phyloP scores from a whole-genome alignment of 2,329 filamentous ascomycete species.

The Aspergillus calidoustus region DNA sequence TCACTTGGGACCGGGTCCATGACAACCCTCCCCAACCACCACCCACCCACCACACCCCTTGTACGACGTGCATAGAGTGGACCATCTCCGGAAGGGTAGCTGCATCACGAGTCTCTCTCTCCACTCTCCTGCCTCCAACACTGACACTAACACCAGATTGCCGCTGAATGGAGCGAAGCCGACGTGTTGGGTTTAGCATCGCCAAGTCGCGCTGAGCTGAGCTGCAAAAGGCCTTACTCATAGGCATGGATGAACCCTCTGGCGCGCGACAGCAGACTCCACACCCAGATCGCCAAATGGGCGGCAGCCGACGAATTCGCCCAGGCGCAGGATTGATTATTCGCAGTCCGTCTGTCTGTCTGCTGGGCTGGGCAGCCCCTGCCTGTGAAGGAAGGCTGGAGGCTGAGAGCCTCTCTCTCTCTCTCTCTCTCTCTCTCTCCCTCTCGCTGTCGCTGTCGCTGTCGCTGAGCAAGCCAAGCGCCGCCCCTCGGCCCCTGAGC shows the following conservation, averaged over 20 bases:
- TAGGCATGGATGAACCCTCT: not conserved
- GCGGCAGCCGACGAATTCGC: slow-evolving; percentile 3
- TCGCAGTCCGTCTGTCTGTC: not conserved
- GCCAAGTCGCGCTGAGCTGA: not conserved
- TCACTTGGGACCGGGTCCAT: slow-evolving; percentile 16
- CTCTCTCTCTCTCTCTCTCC: too few relatives aligned
- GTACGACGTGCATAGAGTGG: slow-evolving; percentile 29
- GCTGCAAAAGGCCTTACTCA: not conserved
- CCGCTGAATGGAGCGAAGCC: not conserved
- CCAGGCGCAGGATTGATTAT: not conserved
- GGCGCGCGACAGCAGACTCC: slow-evolving; percentile 1
- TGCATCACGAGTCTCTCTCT: slow-evolving; percentile 19
- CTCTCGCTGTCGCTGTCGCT: too few relatives aligned
- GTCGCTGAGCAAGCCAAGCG: not conserved
- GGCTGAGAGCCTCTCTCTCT: too few relatives aligned
- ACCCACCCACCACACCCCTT: too few relatives aligned
- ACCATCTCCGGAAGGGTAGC: slow-evolving; percentile 12
- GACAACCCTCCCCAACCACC: slow-evolving; percentile 18
- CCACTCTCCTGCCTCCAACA: slow-evolving; percentile 9
- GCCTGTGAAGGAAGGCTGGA: not conserved
- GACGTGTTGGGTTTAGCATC: slow-evolving; percentile 8
- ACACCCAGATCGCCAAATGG: not conserved
- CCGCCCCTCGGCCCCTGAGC: not conserved
- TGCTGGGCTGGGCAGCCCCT: not conserved
- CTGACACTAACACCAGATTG: not conserved